Base-by-base conservation (phyloP, 345 rosid species). In the Acer campestre region DNA sequence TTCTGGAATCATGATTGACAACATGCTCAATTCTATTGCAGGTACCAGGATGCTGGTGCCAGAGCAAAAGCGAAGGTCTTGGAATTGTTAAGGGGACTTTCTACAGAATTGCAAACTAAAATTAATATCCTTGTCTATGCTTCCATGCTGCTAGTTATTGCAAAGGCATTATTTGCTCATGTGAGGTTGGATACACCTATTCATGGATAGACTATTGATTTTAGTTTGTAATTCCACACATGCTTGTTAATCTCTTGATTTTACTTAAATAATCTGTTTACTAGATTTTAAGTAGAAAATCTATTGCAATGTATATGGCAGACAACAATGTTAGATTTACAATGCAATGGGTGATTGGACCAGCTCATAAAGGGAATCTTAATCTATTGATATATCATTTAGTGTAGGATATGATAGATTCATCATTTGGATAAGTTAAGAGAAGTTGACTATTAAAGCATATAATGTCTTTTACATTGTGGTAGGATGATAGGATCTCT, bases 61-160 rank as follows among this genome's bases (percentile, higher is more conserved):
- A 91, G 86, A 67, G 97, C 94, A 58, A 91, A 88, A 82, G 78
- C 85, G 11, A 89, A 88, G 81, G 97, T 92, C 70, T 79, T 93
- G 89, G 97, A 91, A 79, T 82, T 96, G 86, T 86, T 94, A 82
- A 83, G 97, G 73, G 97, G 85, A 74, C 91, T 96, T 80, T 96
- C 98, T 68, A 69, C 90, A 25, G 97, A 92, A 81, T 69, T 96
- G 69, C 99, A 94, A 82, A 82, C 87, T 27, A 96, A 90, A 77
- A 91, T 90, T 70, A 96, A 92, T 76, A 82, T 91, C 79, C 97
- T 94, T 7, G 91, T 92, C 68, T 94, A 90, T 85, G 95, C 91
- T 73, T 89, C 99, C 67, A 91, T 85, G 94, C 88, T 92, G 86
- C 98, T 96, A 77, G 95, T 96, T 80, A 91, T 94, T 82, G 90